Base-by-base conservation (phyloP, 495 filamentous ascomycete genomes). In the Trichoderma erinaceum region DNA sequence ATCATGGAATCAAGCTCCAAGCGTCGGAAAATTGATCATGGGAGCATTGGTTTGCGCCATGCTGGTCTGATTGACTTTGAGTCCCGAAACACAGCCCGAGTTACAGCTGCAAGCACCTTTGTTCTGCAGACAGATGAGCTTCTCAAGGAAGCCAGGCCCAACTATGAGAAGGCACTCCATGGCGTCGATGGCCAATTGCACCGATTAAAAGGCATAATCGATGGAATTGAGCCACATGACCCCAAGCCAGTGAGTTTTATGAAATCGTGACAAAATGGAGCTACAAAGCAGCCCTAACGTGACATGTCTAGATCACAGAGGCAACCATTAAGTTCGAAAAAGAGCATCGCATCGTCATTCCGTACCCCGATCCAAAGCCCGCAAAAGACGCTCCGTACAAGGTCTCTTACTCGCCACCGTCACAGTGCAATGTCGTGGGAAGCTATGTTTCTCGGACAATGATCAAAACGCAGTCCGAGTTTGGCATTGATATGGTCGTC, bases 41-140 rank as follows among this genome's bases (percentile, higher is more conserved):
- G 66, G 61, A 69, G 70, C 67, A 66, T 69, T 23, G 70, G 72
- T 1, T 70, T 77, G 15, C 41, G 44, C 15, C 65, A 66, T 25
- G 3, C 41, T 13, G 44, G 41, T 0, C 65, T 66, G 1, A 68
- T 70, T 16, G 71, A 69, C 35, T 72, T 79, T 21, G 73, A 77
- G 50, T 66, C 73, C 7, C 71, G 71, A 3, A 74, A 70, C 8
- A 66, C 71, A 8, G 71, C 75, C 0, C 78, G 77, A 48, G 68
- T 77, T 41, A 79, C 78, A 0, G 74, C 77, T 43, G 73, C 77
- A 38, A 91, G 85, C 73, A 81, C 92, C 70, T 96, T 98, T 79
- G 90, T 94, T 71, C 80, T 99, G 41, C 91, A 97, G 78, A 85
- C 92, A 27, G 90, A 97, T 68, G 93, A 97, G 72, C 78, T 99